A percentile compares a stretch with the other conserved stretches of the same genome.
These are phyloP conservation scores for Astragalus glycyphyllos DNA, from an alignment of 306 rosid species.

Conservation along the genomic window DNA sequence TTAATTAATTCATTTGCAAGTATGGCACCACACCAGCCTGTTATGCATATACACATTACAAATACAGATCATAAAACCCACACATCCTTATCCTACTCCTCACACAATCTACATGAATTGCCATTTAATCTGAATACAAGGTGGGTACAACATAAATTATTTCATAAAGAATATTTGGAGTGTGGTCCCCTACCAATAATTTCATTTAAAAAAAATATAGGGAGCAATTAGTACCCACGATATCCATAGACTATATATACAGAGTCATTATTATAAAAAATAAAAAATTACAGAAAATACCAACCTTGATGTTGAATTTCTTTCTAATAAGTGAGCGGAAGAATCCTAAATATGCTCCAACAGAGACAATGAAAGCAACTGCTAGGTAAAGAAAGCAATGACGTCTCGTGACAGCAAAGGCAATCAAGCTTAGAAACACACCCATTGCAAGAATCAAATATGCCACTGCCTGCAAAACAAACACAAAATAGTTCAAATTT, in stretches of 20 bases:
- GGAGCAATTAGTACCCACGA: too few species aligned
- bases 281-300: too few species aligned
- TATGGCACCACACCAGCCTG: slow-evolving; percentile 25
- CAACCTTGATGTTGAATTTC: slow-evolving; percentile 90
- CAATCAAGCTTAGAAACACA: slow-evolving; percentile 62
- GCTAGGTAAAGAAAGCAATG: slow-evolving; percentile 71
- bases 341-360: slow-evolving; percentile 74
- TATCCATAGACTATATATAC: too few species aligned
- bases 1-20: slow-evolving; percentile 1
- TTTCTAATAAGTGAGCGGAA: slow-evolving; percentile 69
- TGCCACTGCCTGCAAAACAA: slow-evolving; percentile 64
- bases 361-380: slow-evolving; percentile 55
- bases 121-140: background rate
- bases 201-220: background rate
- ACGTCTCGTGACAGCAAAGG: slow-evolving; percentile 61
- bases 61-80: background rate
- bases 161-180: background rate
- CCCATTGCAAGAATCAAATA: slow-evolving; percentile 56
- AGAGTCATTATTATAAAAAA: too few species aligned
- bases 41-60: background rate
- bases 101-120: background rate
- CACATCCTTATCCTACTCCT: background rate
- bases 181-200: background rate
- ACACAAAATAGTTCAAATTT: slow-evolving; percentile 14
- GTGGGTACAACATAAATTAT: background rate